Evolutionary conservation across 176 grass and related monocot genomes (phyloP).

Genomic region (Dactylis glomerata): DNA sequence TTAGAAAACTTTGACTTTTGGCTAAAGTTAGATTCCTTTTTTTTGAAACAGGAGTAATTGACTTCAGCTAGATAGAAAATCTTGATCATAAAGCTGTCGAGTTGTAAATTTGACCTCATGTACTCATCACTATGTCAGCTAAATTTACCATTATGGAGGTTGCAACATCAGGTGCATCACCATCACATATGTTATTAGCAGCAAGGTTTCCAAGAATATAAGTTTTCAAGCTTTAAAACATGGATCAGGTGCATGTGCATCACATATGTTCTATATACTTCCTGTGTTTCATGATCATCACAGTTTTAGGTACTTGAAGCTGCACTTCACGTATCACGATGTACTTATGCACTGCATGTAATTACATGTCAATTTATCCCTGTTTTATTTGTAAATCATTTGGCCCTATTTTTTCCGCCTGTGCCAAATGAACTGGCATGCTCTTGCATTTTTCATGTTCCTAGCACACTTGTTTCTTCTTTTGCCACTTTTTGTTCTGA

Average conservation of each 20-base stretch:
- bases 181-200: slow-evolving; percentile 1
- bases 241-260: not conserved
- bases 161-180: not conserved
- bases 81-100: not conserved
- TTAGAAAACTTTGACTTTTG: too few relatives aligned
- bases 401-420: too few relatives aligned
- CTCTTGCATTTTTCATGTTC: not conserved
- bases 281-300: not conserved
- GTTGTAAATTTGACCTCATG: not conserved
- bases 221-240: not conserved
- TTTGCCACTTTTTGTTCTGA: not conserved
- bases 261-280: not conserved
- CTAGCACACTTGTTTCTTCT: not conserved
- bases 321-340: not conserved
- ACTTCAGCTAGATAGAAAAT: too few relatives aligned
- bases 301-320: slow-evolving; percentile 1
- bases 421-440: not conserved
- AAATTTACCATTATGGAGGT: not conserved
- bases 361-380: not conserved
- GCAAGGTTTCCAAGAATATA: not conserved
- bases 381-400: too few relatives aligned
- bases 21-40: too few relatives aligned
- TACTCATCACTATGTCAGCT: not conserved
- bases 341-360: not conserved
- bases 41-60: too few relatives aligned